Percentiles rank a stretch among this genome's conserved stretches.
Evolutionary conservation across 2,329 filamentous ascomycete genomes (phyloP).

Genomic region (Exophiala spinifera): DNA sequence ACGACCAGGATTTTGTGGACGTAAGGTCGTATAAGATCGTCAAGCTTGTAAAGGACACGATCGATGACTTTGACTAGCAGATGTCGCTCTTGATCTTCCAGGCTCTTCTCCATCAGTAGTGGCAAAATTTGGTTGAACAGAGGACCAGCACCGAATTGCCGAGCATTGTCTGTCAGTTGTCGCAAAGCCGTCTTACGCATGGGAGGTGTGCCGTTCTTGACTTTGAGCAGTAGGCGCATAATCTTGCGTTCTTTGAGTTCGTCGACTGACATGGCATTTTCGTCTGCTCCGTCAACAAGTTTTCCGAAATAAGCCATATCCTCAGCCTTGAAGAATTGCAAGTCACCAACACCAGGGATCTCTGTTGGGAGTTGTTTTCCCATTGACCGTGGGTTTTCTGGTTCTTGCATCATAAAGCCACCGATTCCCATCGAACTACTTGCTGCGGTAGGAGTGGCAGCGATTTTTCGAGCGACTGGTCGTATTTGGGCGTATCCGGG

Average conservation of each 20-base stretch:
- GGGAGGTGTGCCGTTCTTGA: slow-evolving; percentile 97
- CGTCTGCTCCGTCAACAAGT: slow-evolving; percentile 88
- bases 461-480: slow-evolving; percentile 70
- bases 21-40: slow-evolving; percentile 91
- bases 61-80: slow-evolving; percentile 98
- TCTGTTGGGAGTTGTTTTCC: slow-evolving; percentile 92
- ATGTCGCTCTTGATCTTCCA: slow-evolving; percentile 97
- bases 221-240: slow-evolving; percentile 92
- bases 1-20: slow-evolving; percentile 98
- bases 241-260: slow-evolving; percentile 98
- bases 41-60: slow-evolving; percentile 95
- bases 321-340: slow-evolving; percentile 97
- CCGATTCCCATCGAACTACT: slow-evolving; percentile 57
- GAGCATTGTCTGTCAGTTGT: slow-evolving; percentile 95
- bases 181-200: slow-evolving; percentile 98
- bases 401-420: slow-evolving; percentile 97
- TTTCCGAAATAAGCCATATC: slow-evolving; percentile 99
- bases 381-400: slow-evolving; percentile 74
- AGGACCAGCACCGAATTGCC: slow-evolving; percentile 88
- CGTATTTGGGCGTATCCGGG: slow-evolving; percentile 86
- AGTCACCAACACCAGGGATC: slow-evolving; percentile 90
- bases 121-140: slow-evolving; percentile 97
- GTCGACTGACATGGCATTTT: slow-evolving; percentile 87
- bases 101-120: slow-evolving; percentile 93
- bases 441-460: slow-evolving; percentile 67